Base-by-base conservation (phyloP, 139 green algal species). In the Chlamydomonas eustigma region DNA sequence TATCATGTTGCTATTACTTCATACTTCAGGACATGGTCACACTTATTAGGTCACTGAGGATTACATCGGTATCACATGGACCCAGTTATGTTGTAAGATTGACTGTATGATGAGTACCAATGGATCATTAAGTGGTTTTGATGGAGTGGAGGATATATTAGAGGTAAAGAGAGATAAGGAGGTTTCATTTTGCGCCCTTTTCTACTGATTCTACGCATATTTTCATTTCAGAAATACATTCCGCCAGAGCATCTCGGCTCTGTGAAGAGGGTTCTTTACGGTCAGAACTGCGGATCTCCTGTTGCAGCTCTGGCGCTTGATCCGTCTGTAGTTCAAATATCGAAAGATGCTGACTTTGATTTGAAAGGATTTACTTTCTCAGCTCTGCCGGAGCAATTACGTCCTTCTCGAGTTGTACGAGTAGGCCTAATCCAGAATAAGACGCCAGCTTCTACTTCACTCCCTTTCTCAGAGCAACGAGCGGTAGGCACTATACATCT, bases 391-490 rank as follows among this genome's bases (percentile, higher is more conserved):
- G 94, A 98, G 85, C 87, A 98, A 84, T 66, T 94, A 50, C 80
- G 94, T 0, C 44, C 71, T 1, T 89, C 94, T 1, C 82, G 93
- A 0, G 37, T 93, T 3, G 89, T 97, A 4, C 69, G 80, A 3
- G 86, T 98, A n/a, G 95, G 86, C 0, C 75, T 98, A 12, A 82
- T 98, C 1, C 95, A 98, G 73, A 91, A 98, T 71, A 74, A 80
- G 28, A 94, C 95, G 34, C 74, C 85, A 3, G 51, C 85, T 5
- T 81, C 91, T 5, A 97, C 95, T 34, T 92, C 88, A 25, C 91
- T 89, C 3, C 94, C 94, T 0, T 98, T 90, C 67, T 50, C 65
- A 1, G 83, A 94, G 36, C 94, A 98, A 75, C 84, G 81, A 30
- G 39, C 66, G 71, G 44, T 68, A 39, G 4, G 30, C 35, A 28